Conservation (phyloP, 371 early-diverging fungal species). For the Lichtheimia corymbifera region DNA sequence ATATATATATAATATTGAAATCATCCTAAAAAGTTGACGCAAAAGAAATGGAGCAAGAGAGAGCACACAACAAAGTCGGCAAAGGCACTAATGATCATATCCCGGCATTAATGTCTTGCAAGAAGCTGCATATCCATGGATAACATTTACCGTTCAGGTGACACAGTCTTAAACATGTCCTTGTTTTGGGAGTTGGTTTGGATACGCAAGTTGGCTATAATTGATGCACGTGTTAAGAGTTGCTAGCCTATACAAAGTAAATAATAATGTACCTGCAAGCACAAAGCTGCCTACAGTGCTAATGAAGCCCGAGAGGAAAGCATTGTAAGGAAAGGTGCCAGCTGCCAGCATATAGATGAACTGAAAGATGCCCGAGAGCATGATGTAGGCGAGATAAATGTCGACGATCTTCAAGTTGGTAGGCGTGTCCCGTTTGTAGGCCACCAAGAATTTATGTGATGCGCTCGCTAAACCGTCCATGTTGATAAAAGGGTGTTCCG, state of each 20-base stretch:
- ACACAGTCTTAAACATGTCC: conserved; percentile 18
- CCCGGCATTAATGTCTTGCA: neutral
- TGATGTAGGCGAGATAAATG: conserved; percentile 84
- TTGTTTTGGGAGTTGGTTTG: conserved; percentile 28
- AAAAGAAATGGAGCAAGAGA: conserved; percentile 52
- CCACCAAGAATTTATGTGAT: conserved; percentile 1
- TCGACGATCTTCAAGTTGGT: conserved; percentile 85
- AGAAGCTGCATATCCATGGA: neutral
- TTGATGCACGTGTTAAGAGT: conserved; percentile 9
- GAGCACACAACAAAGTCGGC: conserved; percentile 56
- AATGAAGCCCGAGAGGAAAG: conserved; percentile 93
- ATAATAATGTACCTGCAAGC: conserved; percentile 69
- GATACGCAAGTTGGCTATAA: conserved; percentile 35
- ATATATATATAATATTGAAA: no score
- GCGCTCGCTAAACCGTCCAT: no score
- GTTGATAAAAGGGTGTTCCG: no score
- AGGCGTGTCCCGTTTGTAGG: conserved; percentile 71
- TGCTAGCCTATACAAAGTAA: neutral
- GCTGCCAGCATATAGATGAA: conserved; percentile 83
- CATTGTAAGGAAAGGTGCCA: conserved; percentile 94
- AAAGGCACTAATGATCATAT: conserved; percentile 39
- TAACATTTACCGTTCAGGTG: conserved; percentile 25
- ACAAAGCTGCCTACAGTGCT: conserved; percentile 91
- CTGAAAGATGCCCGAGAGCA: conserved; percentile 86
- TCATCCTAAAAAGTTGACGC: conserved; percentile 60